Base-by-base conservation (phyloP, 2,329 filamentous ascomycete genomes). In the Colletotrichum acutatum region DNA sequence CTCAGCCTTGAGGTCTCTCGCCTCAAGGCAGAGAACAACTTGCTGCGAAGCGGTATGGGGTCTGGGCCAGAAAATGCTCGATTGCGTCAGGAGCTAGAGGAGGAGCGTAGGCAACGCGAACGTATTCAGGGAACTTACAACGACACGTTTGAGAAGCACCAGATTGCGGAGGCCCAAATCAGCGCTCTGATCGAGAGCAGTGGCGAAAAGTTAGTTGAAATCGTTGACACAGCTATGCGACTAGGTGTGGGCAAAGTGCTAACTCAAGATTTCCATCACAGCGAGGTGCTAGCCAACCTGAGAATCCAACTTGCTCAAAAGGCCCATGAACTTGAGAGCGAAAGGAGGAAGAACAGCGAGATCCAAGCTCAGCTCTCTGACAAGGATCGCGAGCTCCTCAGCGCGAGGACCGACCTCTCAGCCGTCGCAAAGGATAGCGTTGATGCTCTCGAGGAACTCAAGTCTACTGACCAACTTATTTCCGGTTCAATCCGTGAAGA, bases 1-100 rank as follows among this genome's bases (percentile, higher is more conserved):
- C 81, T 88, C 61, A 84, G 85, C 12, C 80, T 90, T 22, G 88
- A 90, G 77, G 78, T 90, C 26, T 89, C 89, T 34, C 86, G 90
- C 42, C 82, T 92, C 60, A 90, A 88, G 78, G 88, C 90, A 6
- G 91, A 92, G 79, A 91, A 91, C 76, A 86, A 87, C 46, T 79
- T 92, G 8, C 82, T 92, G 14, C 87, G 87, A 72, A 88, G 85
- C 74, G 89, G 86, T 62, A 83, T 89, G 64, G 86, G 86, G 11
- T 87, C 86, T 8, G 86, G 86, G 8, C 87, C 88, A 1, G 89
- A 90, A 75, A 88, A 86, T 68, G 86, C 87, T 56, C 82, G 85
- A 56, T 82, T 92, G 58, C 85, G 89, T 34, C 83, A 84, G 66
- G 89, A 92, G 74, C 82, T 91, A 34, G 90, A 92, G 60, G 85